phyloP scores from a whole-genome alignment of 352 stramenopile genomes.

The Peronospora belbahrii region DNA sequence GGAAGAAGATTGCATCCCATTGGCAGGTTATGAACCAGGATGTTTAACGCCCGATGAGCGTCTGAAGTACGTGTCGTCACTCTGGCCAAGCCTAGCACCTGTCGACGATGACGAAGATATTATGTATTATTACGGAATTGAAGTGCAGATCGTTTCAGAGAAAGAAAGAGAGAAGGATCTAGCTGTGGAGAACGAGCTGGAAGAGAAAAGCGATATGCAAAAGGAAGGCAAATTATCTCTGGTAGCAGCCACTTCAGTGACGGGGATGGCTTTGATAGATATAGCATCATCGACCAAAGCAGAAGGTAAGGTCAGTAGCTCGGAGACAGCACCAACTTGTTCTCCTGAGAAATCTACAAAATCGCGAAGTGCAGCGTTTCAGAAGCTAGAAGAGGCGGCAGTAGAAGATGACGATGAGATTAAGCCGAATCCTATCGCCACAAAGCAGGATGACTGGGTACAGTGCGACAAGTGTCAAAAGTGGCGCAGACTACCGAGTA shows the following conservation, averaged over 20 bases:
- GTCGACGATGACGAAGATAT: constrained; percentile 62
- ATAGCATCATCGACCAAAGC: constrained; percentile 7
- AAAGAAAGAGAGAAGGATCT: constrained; percentile 43
- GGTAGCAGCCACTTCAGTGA: neutral
- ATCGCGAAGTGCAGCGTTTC: constrained; percentile 41
- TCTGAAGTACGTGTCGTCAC: constrained; percentile 54
- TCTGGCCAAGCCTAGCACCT: constrained; percentile 58
- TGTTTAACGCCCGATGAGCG: constrained; percentile 49
- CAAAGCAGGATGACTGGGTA: constrained; percentile 82
- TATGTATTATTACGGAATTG: constrained; percentile 70
- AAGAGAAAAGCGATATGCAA: neutral
- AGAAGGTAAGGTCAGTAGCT: constrained; percentile 4
- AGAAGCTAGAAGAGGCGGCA: constrained; percentile 43
- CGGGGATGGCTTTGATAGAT: neutral
- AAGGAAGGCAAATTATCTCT: neutral
- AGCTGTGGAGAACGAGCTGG: constrained; percentile 5
- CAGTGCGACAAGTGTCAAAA: constrained; percentile 85
- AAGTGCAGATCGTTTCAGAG: constrained; percentile 67
- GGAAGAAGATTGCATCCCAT: constrained; percentile 31
- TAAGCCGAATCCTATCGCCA: constrained; percentile 39
- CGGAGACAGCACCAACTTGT: constrained; percentile 11
- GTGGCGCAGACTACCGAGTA: constrained; percentile 74
- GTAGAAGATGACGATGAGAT: constrained; percentile 35
- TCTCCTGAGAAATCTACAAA: constrained; percentile 40
- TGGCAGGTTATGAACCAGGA: constrained; percentile 35